A percentile compares a stretch with the other conserved stretches of the same genome.
Evolutionary conservation across 306 rosid species (phyloP).

Genomic region (Cyclanthera cordifolia): DNA sequence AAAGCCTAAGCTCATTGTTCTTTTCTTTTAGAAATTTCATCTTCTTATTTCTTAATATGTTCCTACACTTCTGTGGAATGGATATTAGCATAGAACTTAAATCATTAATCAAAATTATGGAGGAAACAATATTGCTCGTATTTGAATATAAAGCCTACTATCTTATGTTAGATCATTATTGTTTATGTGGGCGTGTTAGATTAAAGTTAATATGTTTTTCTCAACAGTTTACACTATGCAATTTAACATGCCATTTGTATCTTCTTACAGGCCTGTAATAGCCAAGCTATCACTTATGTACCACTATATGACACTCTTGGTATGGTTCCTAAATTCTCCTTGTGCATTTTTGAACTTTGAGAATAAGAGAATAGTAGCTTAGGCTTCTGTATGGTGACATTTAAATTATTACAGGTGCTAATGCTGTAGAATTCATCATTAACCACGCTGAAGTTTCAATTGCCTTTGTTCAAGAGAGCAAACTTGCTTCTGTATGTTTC

Average conservation of each 20-base stretch:
- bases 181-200: neutral
- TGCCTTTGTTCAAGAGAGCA: constrained; percentile 78
- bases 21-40: too few species aligned
- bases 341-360: neutral
- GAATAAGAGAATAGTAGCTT: neutral
- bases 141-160: too few species aligned
- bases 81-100: neutral
- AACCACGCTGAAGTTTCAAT: constrained; percentile 82
- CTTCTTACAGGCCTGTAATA: constrained; percentile 65
- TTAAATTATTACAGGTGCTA: constrained; percentile 53
- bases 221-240: neutral
- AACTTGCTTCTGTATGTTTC: constrained; percentile 67
- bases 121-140: neutral
- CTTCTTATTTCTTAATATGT: neutral
- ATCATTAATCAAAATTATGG: neutral
- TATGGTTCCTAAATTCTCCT: constrained; percentile 18
- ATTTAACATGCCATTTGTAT: neutral
- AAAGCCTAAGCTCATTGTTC: too few species aligned
- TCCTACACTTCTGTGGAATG: neutral
- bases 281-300: constrained; percentile 60
- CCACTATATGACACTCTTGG: constrained; percentile 84
- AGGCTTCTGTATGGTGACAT: constrained; percentile 4
- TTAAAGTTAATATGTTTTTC: neutral
- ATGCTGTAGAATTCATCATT: constrained; percentile 86
- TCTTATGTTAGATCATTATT: neutral